Conservation (phyloP, 768 basidiomycete species). For the Tylopilus rubrobrunneus region DNA sequence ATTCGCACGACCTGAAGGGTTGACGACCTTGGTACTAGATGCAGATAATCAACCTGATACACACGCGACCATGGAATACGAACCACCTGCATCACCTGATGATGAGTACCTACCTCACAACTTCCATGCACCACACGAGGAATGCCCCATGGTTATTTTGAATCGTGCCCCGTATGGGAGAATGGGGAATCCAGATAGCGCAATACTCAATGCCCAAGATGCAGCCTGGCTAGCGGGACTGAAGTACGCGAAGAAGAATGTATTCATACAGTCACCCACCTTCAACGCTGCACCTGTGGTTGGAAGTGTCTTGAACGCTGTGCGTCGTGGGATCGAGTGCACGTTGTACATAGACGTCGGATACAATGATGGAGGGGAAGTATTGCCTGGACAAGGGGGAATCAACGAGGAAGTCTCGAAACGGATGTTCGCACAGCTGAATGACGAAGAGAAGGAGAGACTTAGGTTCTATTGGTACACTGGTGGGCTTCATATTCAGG, state of each 20-base stretch:
- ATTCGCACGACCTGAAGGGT: no score
- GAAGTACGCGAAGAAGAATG: constrained; percentile 51
- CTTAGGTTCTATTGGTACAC: constrained; percentile 57
- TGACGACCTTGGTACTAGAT: constrained; percentile 22
- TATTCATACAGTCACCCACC: constrained; percentile 76
- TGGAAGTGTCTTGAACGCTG: constrained; percentile 54
- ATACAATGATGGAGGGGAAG: constrained; percentile 56
- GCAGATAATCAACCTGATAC: constrained; percentile 36
- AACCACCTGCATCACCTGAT: constrained; percentile 22
- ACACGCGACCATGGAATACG: constrained; percentile 26
- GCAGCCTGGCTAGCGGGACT: constrained; percentile 66
- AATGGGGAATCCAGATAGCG: constrained; percentile 38
- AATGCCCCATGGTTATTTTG: constrained; percentile 63
- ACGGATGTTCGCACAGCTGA: constrained; percentile 51
- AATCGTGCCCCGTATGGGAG: constrained; percentile 59
- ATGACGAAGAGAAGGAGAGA: constrained; percentile 41
- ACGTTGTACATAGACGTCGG: constrained; percentile 58
- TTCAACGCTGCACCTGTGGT: constrained; percentile 65
- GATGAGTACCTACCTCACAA: constrained; percentile 61
- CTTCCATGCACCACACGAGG: constrained; percentile 51
- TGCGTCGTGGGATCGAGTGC: constrained; percentile 56
- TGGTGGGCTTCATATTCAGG: constrained; percentile 12
- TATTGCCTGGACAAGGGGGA: constrained; percentile 64
- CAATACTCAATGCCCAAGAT: constrained; percentile 56
- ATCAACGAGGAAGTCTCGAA: constrained; percentile 68